Evolutionary conservation across 768 basidiomycete species (phyloP), one percentile per base, ranked within the genome.

Genomic region (Imleria badia): DNA sequence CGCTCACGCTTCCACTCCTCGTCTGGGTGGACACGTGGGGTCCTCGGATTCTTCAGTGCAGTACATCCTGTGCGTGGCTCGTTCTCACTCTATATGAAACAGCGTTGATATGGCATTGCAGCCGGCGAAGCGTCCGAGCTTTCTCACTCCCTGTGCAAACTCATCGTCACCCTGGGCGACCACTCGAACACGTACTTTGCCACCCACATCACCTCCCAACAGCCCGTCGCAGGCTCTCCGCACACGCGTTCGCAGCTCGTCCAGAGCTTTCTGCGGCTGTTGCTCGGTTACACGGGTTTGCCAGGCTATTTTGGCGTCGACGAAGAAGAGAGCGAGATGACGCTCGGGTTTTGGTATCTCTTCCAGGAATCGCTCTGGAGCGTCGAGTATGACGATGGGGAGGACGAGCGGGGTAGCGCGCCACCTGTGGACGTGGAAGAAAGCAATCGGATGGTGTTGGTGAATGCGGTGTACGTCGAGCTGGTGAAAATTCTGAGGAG

Each of bases 331-430:
- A 94, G 90, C 62, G 92, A 95, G 70, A 80, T 87, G 77, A 89
- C 89, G 3, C 79, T 96, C 3, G 83, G 83, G 1, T 95, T 95
- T 63, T 96, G 95, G 89, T 95, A 92, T 59, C 74, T 91, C 38
- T 81, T 96, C 52, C 94, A 96, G 69, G 94, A 98, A 66, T 83
- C 91, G 1, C 68, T 93, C 23, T 93, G 90, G 90, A 78, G 74
- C 34, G 78, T 78, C 13, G 84, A 87, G 48, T 85, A 77, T 52
- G 81, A 81, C 46, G 62, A 65, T 10, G 61, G 40, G 26, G 76
- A 75, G 11, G 73, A 69, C 2, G 66, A 64, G 34, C 61, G 60
- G 12, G 65, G 65, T 9, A 56, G 54, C 19, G 47, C 54, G 19
- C 60, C 63, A 2, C 55, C 59, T 19, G 43, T 47, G 9, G 58